Base-by-base conservation (phyloP, 2,329 filamentous ascomycete genomes). In the Cadophora sp. region DNA sequence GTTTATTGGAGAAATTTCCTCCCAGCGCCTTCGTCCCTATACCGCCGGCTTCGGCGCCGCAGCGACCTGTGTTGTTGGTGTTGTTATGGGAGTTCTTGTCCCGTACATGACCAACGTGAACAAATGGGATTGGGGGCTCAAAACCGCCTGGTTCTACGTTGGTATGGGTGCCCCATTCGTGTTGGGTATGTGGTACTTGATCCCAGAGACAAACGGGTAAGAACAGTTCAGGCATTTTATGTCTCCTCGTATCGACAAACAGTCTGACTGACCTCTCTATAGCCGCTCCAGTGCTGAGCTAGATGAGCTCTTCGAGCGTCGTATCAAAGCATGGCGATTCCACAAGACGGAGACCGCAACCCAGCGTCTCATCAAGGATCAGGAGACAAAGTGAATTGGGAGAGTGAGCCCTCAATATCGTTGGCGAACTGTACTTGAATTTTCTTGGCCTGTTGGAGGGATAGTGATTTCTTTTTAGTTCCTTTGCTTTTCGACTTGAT, bases 271-370 rank as follows among this genome's bases (percentile, higher is more conserved):
- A 67, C 29, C 6, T 64, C 24, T 48, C 0, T 48, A 43, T 62
- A 67, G 65, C 50, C 72, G 73, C 27, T 73, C 71, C 63, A 31
- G 69, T 24, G 74, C 74, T 58, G 74, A 75, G 66, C 62, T 75
- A 55, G 74, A 75, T 37, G 74, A 75, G 65, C 68, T 75, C 53
- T 75, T 69, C 43, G 71, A 73, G 60, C 71, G 71, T 56, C 61
- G 64, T 1, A 69, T 75, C 27, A 68, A 70, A 14, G 62, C 74
- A 3, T 68, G 73, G 67, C 58, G 68, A 64, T 69, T 69, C 59
- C 64, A 67, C 53, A 69, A 69, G 65, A 69, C 59, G 6, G 65
- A 69, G 59, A 69, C 67, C 11, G 67, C 67, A 46, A 69, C 67
- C 37, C 64, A 69, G 43, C 67, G 66, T 19, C 11, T 43, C 6